Conservation (phyloP, 139 green algal genomes). For the Zygnema cylindricum region DNA sequence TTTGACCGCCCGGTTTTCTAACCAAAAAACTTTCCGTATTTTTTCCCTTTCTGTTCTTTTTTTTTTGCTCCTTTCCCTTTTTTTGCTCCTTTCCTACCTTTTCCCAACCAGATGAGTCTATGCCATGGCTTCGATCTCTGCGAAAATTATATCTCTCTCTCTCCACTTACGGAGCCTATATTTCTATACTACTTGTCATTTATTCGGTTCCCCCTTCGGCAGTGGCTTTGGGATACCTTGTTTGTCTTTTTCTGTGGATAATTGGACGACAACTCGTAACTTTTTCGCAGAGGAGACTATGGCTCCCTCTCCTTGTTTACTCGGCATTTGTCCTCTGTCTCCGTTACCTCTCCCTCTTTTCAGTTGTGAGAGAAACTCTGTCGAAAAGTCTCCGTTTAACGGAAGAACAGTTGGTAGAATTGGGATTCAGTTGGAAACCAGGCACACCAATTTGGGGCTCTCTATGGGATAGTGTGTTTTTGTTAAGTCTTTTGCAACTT, state of each 20-base stretch:
- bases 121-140: background rate
- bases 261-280: background rate
- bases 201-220: conserved; percentile 3
- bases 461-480: background rate
- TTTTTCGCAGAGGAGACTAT: background rate
- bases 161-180: conserved; percentile 19
- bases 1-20: too few species aligned
- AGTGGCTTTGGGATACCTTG: conserved; percentile 5
- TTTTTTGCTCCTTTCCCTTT: too few species aligned
- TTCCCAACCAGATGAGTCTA: background rate
- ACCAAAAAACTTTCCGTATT: too few species aligned
- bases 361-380: background rate
- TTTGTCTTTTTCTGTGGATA: conserved; percentile 14
- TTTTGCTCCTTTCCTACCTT: too few species aligned
- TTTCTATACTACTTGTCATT: conserved; percentile 19
- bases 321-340: background rate
- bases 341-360: conserved; percentile 29
- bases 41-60: too few species aligned
- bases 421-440: background rate
- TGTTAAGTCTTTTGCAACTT: background rate
- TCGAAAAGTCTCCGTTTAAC: background rate
- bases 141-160: background rate
- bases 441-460: background rate
- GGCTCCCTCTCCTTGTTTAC: conserved; percentile 30
- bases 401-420: background rate